Percentiles rank a stretch among this genome's conserved stretches.
phyloP scores from a whole-genome alignment of 108 stramenopile genomes.

The Stephanodiscus triporus region DNA sequence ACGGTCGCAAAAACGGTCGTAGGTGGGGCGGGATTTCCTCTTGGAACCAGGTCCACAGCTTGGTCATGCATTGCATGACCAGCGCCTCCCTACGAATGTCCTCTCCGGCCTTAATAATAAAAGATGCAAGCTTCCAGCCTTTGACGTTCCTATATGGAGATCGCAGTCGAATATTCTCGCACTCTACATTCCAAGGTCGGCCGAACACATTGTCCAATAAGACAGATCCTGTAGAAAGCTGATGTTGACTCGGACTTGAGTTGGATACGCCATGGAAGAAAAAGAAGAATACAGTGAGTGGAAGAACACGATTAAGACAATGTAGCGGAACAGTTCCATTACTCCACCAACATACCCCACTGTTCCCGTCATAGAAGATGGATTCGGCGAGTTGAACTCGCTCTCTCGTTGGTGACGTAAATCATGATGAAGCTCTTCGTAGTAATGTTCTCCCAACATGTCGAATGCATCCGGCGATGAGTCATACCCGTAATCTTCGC shows the following conservation, averaged over 20 bases:
- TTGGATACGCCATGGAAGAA: neutral
- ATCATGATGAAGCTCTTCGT: conserved; percentile 68
- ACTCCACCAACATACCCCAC: conserved; percentile 3
- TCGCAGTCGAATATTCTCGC: conserved; percentile 69
- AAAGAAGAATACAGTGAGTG: neutral
- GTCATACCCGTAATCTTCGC: conserved; percentile 23
- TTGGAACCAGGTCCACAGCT: conserved; percentile 78
- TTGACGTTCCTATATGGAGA: conserved; percentile 78
- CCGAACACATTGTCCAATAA: conserved; percentile 82
- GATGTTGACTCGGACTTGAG: conserved; percentile 1
- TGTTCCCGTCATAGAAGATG: conserved; percentile 9
- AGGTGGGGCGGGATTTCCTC: conserved; percentile 69
- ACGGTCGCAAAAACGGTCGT: conserved; percentile 83
- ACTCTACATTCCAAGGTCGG: conserved; percentile 69
- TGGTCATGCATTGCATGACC: conserved; percentile 87
- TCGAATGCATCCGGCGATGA: conserved; percentile 48
- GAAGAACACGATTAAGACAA: conserved; percentile 6
- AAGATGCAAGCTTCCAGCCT: conserved; percentile 85
- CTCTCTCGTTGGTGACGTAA: conserved; percentile 49
- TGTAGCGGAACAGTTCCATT: neutral
- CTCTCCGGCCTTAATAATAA: conserved; percentile 90
- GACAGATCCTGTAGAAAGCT: conserved; percentile 38
- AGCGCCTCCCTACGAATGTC: conserved; percentile 89
- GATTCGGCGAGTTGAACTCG: conserved; percentile 16
- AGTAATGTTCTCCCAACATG: conserved; percentile 64